Base-by-base conservation (phyloP, 768 basidiomycete genomes). In the Trametes cubensis region DNA sequence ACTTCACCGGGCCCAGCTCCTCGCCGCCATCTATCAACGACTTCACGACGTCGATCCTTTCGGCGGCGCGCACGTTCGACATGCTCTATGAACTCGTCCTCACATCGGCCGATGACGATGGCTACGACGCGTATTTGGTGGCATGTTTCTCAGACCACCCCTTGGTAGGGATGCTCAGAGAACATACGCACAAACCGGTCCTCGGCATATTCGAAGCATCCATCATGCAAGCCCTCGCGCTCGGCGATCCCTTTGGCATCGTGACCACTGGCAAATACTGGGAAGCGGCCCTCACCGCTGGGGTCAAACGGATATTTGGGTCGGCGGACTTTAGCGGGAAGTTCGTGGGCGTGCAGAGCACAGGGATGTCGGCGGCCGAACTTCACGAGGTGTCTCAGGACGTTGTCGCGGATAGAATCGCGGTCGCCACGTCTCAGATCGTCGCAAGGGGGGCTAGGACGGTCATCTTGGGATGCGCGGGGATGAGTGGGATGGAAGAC, bases 181-280 rank as follows among this genome's bases (percentile, higher is more conserved):
- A 64, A 25, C 42, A 61, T 6, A 60, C 58, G 3, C 14, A 41
- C 18, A 60, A 39, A 21, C 73, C 72, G 2, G 73, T 74, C 8
- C 61, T 76, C 15, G 74, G 73, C 42, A 77, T 79, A 54, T 74
- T 78, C 65, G 74, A 79, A 58, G 74, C 76, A 11, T 71, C 70
- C 49, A 44, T 76, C 49, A 54, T 74, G 26, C 68, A 73, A 30
- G 70, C 72, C 13, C 52, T 72, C 41, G 60, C 62, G 14, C 56
- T 64, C 51, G 70, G 66, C 15, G 39, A 57, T 30, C 65, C 61
- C 18, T 79, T 75, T 58, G 76, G 73, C 13, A 74, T 77, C 56
- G 72, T 78, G 21, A 76, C 76, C 44, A 78, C 75, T 5, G 76
- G 75, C 6, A 64, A 65, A n/a, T 71, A 72, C 20, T 77, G 76